These are phyloP conservation scores for Ustilago shanxiensis DNA, from an alignment of 1,284 basidiomycete species.

Conservation along the genomic window DNA sequence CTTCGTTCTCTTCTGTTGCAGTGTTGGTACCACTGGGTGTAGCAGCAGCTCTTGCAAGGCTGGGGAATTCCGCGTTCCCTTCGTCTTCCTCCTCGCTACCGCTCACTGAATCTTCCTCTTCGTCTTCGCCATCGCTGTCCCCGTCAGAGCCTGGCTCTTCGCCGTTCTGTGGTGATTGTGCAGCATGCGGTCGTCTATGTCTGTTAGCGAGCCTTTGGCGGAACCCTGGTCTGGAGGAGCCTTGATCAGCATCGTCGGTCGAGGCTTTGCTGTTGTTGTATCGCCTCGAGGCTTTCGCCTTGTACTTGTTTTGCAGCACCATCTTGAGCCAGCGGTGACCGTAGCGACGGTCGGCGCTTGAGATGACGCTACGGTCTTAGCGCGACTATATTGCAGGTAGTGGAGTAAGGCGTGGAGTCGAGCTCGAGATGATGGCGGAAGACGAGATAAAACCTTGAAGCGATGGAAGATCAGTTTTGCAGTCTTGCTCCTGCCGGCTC, in stretches of 20 bases:
- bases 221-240: constrained; percentile 28
- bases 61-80: constrained; percentile 37
- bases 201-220: constrained; percentile 32
- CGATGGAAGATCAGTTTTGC: neutral
- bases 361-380: constrained; percentile 21
- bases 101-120: constrained; percentile 5
- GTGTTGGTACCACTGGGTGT: neutral
- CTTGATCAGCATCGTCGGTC: constrained; percentile 16
- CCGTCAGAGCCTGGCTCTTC: constrained; percentile 11
- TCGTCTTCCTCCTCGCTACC: constrained; percentile 27
- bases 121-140: constrained; percentile 12
- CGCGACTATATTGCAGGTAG: neutral
- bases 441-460: neutral
- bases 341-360: constrained; percentile 10
- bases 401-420: neutral
- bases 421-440: neutral
- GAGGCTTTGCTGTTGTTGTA: constrained; percentile 51
- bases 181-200: neutral
- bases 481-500: neutral
- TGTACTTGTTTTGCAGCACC: constrained; percentile 70
- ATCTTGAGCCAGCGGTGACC: constrained; percentile 27
- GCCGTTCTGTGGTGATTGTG: constrained; percentile 1
- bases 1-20: neutral
- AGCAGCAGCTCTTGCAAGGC: constrained; percentile 32
- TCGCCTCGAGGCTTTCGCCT: constrained; percentile 64